Evolutionary conservation across 2,329 filamentous ascomycete species (phyloP), one percentile per base, ranked within the genome.

Genomic region (Talaromyces sp.): DNA sequence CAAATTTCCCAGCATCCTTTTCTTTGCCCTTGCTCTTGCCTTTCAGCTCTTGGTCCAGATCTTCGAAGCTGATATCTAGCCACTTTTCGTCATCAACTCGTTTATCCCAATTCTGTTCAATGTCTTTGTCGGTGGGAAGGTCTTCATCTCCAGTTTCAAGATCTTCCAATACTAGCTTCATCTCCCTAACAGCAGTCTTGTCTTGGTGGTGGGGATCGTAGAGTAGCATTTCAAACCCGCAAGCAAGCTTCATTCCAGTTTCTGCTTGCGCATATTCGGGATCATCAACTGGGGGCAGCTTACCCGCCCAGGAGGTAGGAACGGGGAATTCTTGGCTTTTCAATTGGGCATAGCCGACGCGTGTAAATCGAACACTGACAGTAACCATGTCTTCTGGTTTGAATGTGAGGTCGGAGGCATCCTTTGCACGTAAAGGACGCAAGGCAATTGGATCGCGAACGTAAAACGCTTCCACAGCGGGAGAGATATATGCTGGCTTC

Each of bases 391-490:
- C 93, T 41, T 81, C 74, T 0, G 91, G 91, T 3, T 86, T 81
- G 63, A 99, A 96, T 2, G 72, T 67, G 2, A 91, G 77, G 0
- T 75, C 71, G 0, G 71, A 74, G 0, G 82, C 71, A 30, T 82
- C 78, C 48, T 81, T 76, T 2, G 81, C 80, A 50, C 86, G 76
- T 3, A 96, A 76, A 1, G 86, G 83, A 50, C 87, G 87, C 39
- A 97, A 73, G 0, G 87, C 81, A 52, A 91, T 80, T 0, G 91
- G 87, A 65, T 97, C 92, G 56, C 94, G 86, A 13, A 96, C 81
- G 70, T 97, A 97, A 72, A 99, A 97, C 1, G 89, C 86, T 71
- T 99, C 95, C 2, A 93, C 84, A 1, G 91, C 91, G 0, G 91
- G 86, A 2, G 91, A 87, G 52, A 97, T 86, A 54, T 89, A 86